Evolutionary conservation across 371 early-diverging fungal species (phyloP), one percentile per base, ranked within the genome.

Genomic region (Syncephalis plumigaleata): DNA sequence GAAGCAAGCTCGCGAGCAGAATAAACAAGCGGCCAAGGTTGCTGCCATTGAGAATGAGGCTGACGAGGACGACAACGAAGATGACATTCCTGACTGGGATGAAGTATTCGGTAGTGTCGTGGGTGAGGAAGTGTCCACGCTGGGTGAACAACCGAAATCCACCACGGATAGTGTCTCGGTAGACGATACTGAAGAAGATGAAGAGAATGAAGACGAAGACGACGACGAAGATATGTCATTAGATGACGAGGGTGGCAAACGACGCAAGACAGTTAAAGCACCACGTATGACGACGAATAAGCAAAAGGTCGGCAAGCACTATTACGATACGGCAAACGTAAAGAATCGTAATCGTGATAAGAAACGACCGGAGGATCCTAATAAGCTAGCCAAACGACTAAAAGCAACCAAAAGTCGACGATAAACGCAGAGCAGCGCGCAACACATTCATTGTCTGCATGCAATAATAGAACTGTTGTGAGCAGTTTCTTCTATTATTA

Each of bases 321-420:
- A 74, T 59, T 93, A 91, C 54, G 81, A 82, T 48, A 69, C 71
- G 1, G 89, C 88, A 56, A 93, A 93, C 58, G 82, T 91, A 58
- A 93, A 93, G 75, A 90, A 90, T 65, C 70, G 72, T 59, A 87
- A 86, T 64, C 70, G 86, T 42, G 81, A 77, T 59, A 86, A 84
- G 59, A 63, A 57, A 44, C 74, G 69, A 54, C 84, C 80, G 22
- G 70, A 74, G 55, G 81, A 77, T 49, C 57, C 55, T n/a, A 53
- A 59, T 40, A 63, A 63, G 52, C 46, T 63, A 26, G 57, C 56
- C 18, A 63, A 59, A 24, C 56, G 53, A 36, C 51, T 63, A 31
- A 31, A 31, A 31, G 31, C 31, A 11, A 31, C 31, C 31, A 31
- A 11, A n/a, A 7, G 31, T 31, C 11, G 11, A 11, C 11, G 31